phyloP scores from a whole-genome alignment of 495 filamentous ascomycete species.

The Talaromyces proteolyticus region DNA sequence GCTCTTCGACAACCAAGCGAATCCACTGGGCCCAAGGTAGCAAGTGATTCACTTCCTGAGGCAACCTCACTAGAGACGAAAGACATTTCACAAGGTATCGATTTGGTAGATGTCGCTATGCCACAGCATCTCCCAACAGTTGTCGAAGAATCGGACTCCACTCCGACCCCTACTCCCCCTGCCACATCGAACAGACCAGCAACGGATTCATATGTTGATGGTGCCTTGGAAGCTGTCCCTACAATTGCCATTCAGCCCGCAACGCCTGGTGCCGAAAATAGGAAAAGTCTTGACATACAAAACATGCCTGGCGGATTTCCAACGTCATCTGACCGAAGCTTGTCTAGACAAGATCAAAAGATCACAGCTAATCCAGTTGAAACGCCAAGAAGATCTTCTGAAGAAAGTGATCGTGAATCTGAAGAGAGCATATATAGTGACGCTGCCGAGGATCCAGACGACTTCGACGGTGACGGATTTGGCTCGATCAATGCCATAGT shows the following conservation, averaged over 20 bases:
- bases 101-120: not conserved
- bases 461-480: conserved; percentile 68
- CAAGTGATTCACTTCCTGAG: not conserved
- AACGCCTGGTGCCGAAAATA: conserved; percentile 35
- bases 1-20: conserved; percentile 10
- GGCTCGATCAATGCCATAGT: conserved; percentile 81
- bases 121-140: not conserved
- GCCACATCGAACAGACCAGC: conserved; percentile 43
- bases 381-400: conserved; percentile 8
- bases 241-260: conserved; percentile 41
- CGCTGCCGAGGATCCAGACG: conserved; percentile 70
- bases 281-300: conserved; percentile 28
- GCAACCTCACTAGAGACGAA: not conserved
- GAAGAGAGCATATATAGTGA: conserved; percentile 77
- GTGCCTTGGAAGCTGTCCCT: conserved; percentile 23
- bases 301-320: conserved; percentile 33
- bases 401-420: conserved; percentile 43
- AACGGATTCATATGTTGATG: not conserved
- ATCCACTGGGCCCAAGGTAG: no score
- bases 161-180: conserved; percentile 53
- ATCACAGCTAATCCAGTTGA: not conserved
- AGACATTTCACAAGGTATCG: not conserved
- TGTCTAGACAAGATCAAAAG: not conserved
- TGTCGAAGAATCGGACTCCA: conserved; percentile 42
- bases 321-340: conserved; percentile 11